Conservation (phyloP, 495 filamentous ascomycete species). For the Eremomyces bilateralis region DNA sequence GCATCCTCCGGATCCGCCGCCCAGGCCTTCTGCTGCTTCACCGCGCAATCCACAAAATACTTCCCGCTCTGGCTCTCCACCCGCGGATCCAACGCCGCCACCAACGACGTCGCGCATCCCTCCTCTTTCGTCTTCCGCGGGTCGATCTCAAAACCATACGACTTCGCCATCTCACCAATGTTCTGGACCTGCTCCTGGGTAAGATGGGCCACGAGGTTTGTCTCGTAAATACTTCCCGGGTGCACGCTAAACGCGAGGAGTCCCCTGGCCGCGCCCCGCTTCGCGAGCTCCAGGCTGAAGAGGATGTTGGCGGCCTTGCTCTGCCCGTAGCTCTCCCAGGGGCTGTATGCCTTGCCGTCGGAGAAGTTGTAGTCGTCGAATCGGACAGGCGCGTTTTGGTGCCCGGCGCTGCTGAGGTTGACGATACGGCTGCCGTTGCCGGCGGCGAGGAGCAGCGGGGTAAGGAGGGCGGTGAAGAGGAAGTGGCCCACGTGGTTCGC, state of each 20-base stretch:
- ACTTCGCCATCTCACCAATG: not conserved
- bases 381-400: not conserved
- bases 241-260: not conserved
- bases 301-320: not conserved
- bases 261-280: not conserved
- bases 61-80: not conserved
- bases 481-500: slow-evolving; percentile 6
- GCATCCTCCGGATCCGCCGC: not conserved
- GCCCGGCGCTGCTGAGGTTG: slow-evolving; percentile 1
- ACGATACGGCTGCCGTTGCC: slow-evolving; percentile 1
- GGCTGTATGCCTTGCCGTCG: not conserved
- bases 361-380: slow-evolving; percentile 6
- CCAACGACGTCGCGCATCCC: not conserved
- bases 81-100: not conserved
- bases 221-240: not conserved
- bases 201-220: not conserved
- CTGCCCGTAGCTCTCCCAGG: not conserved
- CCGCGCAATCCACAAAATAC: not conserved
- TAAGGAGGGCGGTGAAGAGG: slow-evolving; percentile 4
- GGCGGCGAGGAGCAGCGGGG: not conserved
- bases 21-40: not conserved
- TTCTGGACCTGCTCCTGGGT: not conserved
- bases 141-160: not conserved
- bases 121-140: not conserved
- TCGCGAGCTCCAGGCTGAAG: not conserved